Conservation (phyloP, 2,329 filamentous ascomycete genomes). For the Aspergillus quadricinctus region DNA sequence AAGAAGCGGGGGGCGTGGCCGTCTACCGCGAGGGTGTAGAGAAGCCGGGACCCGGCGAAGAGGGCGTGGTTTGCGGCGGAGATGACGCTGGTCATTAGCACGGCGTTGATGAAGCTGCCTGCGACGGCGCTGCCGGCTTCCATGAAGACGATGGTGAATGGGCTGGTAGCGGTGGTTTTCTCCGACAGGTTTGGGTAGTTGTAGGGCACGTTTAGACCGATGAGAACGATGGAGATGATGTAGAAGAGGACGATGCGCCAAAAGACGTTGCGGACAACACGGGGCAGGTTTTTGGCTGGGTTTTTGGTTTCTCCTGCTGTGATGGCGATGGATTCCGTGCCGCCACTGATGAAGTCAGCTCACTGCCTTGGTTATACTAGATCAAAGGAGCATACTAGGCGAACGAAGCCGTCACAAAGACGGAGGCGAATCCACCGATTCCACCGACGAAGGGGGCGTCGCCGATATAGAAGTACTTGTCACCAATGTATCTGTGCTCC, state of each 20-base stretch:
- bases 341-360: conserved; percentile 39
- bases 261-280: conserved; percentile 62
- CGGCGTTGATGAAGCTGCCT: conserved; percentile 58
- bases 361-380: background rate
- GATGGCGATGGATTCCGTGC: conserved; percentile 62
- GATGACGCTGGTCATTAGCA: conserved; percentile 56
- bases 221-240: conserved; percentile 48
- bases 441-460: conserved; percentile 62
- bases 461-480: conserved; percentile 54
- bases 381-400: conserved; percentile 43
- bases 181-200: conserved; percentile 44
- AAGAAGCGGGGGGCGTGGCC: conserved; percentile 56
- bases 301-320: conserved; percentile 64
- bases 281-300: conserved; percentile 57
- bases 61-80: conserved; percentile 58
- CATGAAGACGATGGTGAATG: conserved; percentile 60
- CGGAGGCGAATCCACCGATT: conserved; percentile 62
- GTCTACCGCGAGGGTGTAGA: conserved; percentile 55
- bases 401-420: conserved; percentile 60
- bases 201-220: conserved; percentile 59
- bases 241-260: conserved; percentile 59
- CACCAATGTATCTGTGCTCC: conserved; percentile 53
- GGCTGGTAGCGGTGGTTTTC: conserved; percentile 46
- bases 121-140: conserved; percentile 52
- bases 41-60: conserved; percentile 53